Evolutionary conservation across 2,329 filamentous ascomycete genomes (phyloP).

Genomic region (Emergomyces pasteurianus): DNA sequence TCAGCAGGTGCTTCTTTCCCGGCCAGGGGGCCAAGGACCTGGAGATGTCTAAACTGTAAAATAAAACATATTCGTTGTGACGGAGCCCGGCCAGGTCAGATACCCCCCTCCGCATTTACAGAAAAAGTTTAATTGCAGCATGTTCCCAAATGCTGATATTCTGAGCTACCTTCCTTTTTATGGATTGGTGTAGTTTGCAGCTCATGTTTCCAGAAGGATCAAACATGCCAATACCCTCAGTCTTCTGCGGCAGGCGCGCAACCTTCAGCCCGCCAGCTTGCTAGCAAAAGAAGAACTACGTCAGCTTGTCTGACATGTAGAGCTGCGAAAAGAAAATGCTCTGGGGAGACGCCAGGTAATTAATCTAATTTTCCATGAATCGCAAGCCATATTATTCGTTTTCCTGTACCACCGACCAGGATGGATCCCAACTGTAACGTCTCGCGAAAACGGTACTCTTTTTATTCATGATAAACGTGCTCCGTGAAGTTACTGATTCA

Average conservation of each 20-base stretch:
- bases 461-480: neutral
- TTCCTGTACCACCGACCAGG: neutral
- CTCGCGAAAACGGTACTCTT: too few species aligned
- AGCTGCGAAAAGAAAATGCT: slow-evolving; percentile 8
- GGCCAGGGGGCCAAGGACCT: neutral
- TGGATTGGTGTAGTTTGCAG: neutral
- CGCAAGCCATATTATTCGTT: neutral
- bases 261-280: neutral
- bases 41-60: neutral
- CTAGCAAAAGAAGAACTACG: neutral
- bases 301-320: slow-evolving; percentile 4
- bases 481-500: neutral
- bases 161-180: neutral
- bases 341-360: slow-evolving; percentile 5
- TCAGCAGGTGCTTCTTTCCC: neutral
- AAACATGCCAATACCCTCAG: neutral
- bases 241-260: neutral
- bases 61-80: neutral
- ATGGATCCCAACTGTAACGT: neutral
- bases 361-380: neutral
- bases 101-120: neutral
- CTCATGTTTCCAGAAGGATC: neutral
- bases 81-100: neutral
- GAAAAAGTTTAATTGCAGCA: neutral
- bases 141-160: neutral